phyloP scores from a whole-genome alignment of 2,329 filamentous ascomycete species.

The Monilinia aucupariae region DNA sequence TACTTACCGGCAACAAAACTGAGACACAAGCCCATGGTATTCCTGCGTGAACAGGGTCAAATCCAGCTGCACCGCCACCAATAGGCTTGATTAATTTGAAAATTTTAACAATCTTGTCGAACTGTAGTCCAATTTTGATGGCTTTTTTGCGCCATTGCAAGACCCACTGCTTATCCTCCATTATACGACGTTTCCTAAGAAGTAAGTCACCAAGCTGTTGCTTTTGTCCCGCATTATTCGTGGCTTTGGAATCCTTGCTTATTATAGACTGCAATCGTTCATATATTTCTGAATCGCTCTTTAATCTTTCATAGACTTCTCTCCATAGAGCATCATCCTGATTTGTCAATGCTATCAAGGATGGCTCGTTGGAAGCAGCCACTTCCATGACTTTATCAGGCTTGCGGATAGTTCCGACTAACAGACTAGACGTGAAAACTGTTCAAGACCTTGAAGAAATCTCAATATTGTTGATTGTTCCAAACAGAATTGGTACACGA shows the following conservation, averaged over 20 bases:
- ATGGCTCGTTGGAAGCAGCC: background rate
- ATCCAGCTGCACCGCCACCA: background rate
- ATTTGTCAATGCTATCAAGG: background rate
- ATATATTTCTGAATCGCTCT: background rate
- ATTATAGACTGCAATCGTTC: background rate
- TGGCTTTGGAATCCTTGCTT: background rate
- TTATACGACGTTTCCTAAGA: background rate
- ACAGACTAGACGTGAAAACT: no score
- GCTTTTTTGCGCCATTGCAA: background rate
- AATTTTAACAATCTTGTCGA: background rate
- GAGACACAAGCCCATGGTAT: background rate
- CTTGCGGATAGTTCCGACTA: no score
- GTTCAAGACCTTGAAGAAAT: background rate
- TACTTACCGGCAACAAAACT: background rate
- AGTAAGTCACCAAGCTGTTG: background rate
- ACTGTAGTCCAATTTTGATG: background rate
- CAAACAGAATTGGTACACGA: background rate
- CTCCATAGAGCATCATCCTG: background rate
- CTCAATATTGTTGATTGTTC: background rate
- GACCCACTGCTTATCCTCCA: constrained; percentile 3
- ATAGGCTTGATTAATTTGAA: background rate
- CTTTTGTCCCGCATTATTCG: background rate
- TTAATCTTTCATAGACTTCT: constrained; percentile 1
- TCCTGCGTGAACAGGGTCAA: background rate
- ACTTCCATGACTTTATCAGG: background rate